Conservation (phyloP, 805 yeast species). For the Candida ovalis region DNA sequence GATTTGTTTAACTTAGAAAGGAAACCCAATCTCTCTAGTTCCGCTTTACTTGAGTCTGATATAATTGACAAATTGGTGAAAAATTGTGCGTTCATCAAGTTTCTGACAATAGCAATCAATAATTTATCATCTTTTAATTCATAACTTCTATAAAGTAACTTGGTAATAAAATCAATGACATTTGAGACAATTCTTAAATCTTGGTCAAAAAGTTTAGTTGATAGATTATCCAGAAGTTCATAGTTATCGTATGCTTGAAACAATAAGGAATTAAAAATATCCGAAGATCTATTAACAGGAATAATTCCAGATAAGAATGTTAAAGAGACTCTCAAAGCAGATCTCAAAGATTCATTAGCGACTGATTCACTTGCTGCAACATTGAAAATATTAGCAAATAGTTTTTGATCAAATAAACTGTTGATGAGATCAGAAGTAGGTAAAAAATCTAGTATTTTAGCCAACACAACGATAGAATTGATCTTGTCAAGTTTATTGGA, state of each 20-base stretch:
- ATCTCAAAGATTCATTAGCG: slow-evolving; percentile 24
- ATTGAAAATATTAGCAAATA: slow-evolving; percentile 23
- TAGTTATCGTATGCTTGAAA: slow-evolving; percentile 32
- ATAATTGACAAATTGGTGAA: slow-evolving; percentile 40
- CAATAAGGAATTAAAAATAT: slow-evolving; percentile 18
- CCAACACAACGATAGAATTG: slow-evolving; percentile 50
- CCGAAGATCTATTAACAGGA: slow-evolving; percentile 35
- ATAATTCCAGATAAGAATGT: slow-evolving; percentile 41
- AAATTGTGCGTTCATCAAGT: slow-evolving; percentile 45
- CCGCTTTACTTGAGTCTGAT: slow-evolving; percentile 31
- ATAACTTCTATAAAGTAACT: slow-evolving; percentile 40
- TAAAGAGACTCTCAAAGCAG: slow-evolving; percentile 29
- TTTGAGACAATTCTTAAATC: slow-evolving; percentile 42
- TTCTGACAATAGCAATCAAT: slow-evolving; percentile 41
- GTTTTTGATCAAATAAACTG: slow-evolving; percentile 17
- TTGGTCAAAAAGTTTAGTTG: slow-evolving; percentile 38
- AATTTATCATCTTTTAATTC: slow-evolving; percentile 36
- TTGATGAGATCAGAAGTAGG: slow-evolving; percentile 31
- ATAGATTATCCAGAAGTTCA: slow-evolving; percentile 39
- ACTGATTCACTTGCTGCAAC: slow-evolving; percentile 16
- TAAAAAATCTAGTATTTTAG: slow-evolving; percentile 46
- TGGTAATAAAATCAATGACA: slow-evolving; percentile 43
- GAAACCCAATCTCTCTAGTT: slow-evolving; percentile 13
- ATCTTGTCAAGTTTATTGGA: slow-evolving; percentile 47
- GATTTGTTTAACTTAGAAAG: slow-evolving; percentile 18